Evolutionary conservation across 495 filamentous ascomycete species (phyloP), one percentile per base, ranked within the genome.

Genomic region (Choiromyces venosus): DNA sequence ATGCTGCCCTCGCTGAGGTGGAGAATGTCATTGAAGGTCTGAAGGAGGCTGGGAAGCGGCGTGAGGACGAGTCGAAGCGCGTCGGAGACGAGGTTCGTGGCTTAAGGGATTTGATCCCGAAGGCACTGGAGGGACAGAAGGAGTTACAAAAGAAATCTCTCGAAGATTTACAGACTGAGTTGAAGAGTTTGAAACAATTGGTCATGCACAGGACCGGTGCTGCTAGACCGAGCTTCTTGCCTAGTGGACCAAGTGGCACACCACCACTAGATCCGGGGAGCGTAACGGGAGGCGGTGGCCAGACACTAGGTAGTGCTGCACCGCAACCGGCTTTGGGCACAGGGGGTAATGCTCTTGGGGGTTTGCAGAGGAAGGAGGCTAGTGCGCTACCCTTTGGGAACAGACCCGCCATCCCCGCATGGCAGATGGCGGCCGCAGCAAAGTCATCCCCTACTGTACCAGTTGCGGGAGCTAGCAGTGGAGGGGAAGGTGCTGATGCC

Each of bases 111-210:
- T 83, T 91, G 39, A 92, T 99, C 73, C 94, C 96, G 19, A 91
- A 91, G 79, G 94, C 93, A 3, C 85, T 99, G 75, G 87, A 93
- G 78, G 91, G 89, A 73, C 93, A 96, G 81, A 93, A 94, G 82
- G 92, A 94, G 74, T 85, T 87, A 66, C 92, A 90, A 61, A 94
- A 98, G 82, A 87, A 84, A 71, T 86, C 92, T 42, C 83, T 99
- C 66, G 91, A 88, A 82, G 96, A 97, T 70, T 87, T 99, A 68
- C 91, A 92, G 71, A 87, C 86, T 14, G 95, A 99, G 82, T 85
- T 99, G 73, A 93, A 91, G 88, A 96, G 93, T 82, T 84, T 99
- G 72, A 97, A 97, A 85, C 89, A 90, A 29, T 84, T 99, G 73
- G 74, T 81, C 46, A 75, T 81, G 66, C 76, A 80, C 69, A 29